A percentile compares a stretch with the other conserved stretches of the same genome.
phyloP scores from a whole-genome alignment of 2,329 filamentous ascomycete species.

The Ophiostoma novo-ulmi region DNA sequence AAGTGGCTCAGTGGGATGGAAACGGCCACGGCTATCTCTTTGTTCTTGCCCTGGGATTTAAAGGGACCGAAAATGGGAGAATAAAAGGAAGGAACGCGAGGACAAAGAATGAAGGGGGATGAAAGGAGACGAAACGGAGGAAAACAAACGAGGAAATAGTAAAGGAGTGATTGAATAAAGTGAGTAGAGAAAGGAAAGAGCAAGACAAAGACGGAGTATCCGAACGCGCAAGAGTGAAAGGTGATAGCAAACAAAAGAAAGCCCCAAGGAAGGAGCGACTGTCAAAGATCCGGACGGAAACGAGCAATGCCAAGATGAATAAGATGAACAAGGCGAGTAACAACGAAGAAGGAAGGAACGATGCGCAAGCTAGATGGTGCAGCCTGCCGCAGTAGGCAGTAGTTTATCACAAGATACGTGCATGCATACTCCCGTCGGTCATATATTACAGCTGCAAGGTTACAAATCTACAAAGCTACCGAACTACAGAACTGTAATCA shows the following conservation, averaged over 20 bases:
- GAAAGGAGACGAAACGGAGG: neutral
- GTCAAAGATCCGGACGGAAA: neutral
- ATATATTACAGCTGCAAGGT: no score
- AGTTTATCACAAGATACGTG: neutral
- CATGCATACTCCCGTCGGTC: neutral
- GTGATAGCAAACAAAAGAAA: neutral
- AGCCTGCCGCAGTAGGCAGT: neutral
- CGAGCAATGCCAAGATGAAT: neutral
- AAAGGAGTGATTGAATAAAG: neutral
- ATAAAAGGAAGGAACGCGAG: neutral
- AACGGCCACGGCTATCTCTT: conserved; percentile 7
- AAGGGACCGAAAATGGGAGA: neutral
- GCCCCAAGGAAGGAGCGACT: neutral
- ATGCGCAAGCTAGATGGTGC: neutral
- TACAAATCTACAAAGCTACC: neutral
- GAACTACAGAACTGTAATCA: neutral
- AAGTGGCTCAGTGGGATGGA: neutral
- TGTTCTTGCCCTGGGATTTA: neutral
- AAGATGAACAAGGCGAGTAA: neutral
- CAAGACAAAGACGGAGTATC: neutral
- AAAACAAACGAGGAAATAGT: neutral
- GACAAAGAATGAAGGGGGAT: neutral
- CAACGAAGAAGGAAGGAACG: neutral
- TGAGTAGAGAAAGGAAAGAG: neutral
- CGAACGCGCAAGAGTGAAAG: neutral